These are phyloP conservation scores for Moricandia arvensis DNA, from an alignment of 345 rosid species.

Conservation along the genomic window DNA sequence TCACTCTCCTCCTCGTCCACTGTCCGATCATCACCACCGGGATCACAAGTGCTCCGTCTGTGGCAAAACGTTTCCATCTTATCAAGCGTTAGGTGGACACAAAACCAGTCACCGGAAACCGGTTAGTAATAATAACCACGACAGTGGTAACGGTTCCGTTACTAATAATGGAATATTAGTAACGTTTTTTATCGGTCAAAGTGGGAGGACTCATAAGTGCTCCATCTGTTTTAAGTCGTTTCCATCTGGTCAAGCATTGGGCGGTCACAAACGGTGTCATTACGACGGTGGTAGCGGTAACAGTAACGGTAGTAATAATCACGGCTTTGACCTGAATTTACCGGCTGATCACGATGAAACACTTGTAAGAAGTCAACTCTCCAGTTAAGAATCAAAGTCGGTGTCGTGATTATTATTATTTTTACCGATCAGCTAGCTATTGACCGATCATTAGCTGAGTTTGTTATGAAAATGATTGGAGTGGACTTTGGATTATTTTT, in stretches of 20 bases:
- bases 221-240: constrained; percentile 76
- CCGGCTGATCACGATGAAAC: constrained; percentile 45
- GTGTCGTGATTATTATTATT: neutral
- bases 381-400: constrained; percentile 26
- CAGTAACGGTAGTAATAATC: constrained; percentile 21
- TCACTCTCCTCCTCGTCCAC: constrained; percentile 11
- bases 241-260: constrained; percentile 79
- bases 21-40: constrained; percentile 17
- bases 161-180: constrained; percentile 23
- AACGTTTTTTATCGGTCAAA: constrained; percentile 16
- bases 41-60: constrained; percentile 53
- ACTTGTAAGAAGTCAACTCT: constrained; percentile 32
- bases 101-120: constrained; percentile 59
- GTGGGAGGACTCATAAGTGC: constrained; percentile 67
- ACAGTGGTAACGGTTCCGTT: constrained; percentile 27
- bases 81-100: constrained; percentile 64
- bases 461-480: constrained; percentile 38
- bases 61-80: constrained; percentile 47
- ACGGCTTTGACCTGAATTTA: constrained; percentile 59
- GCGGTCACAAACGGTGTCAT: constrained; percentile 93
- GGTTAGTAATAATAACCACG: constrained; percentile 23
- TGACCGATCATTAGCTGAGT: constrained; percentile 25
- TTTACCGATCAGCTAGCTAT: constrained; percentile 9
- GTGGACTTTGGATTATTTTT: constrained; percentile 35
- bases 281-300: constrained; percentile 50